Evolutionary conservation across 1,284 basidiomycete genomes (phyloP).

Genomic region (Ganoderma sp.): DNA sequence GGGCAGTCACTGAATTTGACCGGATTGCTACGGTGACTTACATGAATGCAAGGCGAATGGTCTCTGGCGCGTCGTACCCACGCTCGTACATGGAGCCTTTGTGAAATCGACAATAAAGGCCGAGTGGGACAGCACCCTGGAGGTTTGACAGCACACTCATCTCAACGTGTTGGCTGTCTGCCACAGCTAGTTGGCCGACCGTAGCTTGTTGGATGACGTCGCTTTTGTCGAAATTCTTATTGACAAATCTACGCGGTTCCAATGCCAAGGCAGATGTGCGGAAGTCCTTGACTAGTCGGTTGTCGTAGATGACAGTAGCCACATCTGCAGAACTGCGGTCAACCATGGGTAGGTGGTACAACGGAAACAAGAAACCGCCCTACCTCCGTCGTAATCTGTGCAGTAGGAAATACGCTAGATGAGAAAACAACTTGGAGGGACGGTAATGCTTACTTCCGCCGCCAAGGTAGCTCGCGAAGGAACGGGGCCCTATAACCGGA

Average conservation of each 20-base stretch:
- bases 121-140: constrained; percentile 53
- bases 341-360: neutral
- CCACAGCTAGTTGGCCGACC: constrained; percentile 52
- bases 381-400: constrained; percentile 77
- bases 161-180: constrained; percentile 49
- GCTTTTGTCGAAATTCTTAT: constrained; percentile 52
- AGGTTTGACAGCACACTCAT: constrained; percentile 56
- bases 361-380: neutral
- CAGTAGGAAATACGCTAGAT: neutral
- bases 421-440: constrained; percentile 4
- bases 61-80: constrained; percentile 54
- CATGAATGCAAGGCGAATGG: constrained; percentile 71
- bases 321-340: constrained; percentile 51
- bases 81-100: constrained; percentile 55
- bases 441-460: constrained; percentile 38
- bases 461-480: constrained; percentile 40
- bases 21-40: constrained; percentile 39
- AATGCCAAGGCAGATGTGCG: constrained; percentile 46
- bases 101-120: constrained; percentile 66
- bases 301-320: constrained; percentile 57
- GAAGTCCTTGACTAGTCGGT: constrained; percentile 55
- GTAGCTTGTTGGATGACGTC: constrained; percentile 53
- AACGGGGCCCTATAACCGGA: constrained; percentile 34
- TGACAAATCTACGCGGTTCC: constrained; percentile 49
- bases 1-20: constrained; percentile 11